phyloP scores from a whole-genome alignment of 2,329 filamentous ascomycete genomes.

The Aspergillaceae sp. region DNA sequence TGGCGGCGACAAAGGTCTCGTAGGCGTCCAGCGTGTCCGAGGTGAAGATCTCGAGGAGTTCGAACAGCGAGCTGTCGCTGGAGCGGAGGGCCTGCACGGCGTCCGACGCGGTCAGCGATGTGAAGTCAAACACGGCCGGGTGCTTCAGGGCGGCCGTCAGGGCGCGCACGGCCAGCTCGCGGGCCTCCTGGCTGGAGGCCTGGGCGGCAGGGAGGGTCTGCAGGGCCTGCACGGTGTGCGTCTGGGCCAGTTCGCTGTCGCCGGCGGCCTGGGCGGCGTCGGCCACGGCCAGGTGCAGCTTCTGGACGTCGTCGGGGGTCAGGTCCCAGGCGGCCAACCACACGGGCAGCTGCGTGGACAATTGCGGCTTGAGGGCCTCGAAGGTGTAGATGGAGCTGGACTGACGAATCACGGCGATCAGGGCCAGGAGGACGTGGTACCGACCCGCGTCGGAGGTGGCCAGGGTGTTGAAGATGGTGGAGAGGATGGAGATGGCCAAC shows the following conservation, averaged over 20 bases:
- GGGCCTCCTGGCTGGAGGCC: slow-evolving; percentile 46
- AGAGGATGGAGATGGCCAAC: slow-evolving; percentile 80
- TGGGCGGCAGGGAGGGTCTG: slow-evolving; percentile 61
- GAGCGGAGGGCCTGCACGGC: slow-evolving; percentile 80
- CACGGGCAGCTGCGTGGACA: slow-evolving; percentile 64
- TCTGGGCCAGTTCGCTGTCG: slow-evolving; percentile 67
- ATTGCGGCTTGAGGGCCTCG: slow-evolving; percentile 72
- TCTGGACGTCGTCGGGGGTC: slow-evolving; percentile 72
- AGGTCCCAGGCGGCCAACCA: slow-evolving; percentile 82
- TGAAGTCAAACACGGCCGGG: slow-evolving; percentile 62
- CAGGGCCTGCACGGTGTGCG: slow-evolving; percentile 66
- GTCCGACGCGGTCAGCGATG: slow-evolving; percentile 60
- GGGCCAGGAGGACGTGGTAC: slow-evolving; percentile 83
- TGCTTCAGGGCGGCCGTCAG: slow-evolving; percentile 59
- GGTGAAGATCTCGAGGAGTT: slow-evolving; percentile 91
- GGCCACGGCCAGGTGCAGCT: slow-evolving; percentile 72
- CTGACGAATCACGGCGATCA: slow-evolving; percentile 71
- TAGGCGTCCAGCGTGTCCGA: slow-evolving; percentile 92
- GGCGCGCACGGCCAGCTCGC: slow-evolving; percentile 53
- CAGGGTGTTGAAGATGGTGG: slow-evolving; percentile 94
- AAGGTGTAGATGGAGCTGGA: slow-evolving; percentile 65
- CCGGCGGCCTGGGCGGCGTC: slow-evolving; percentile 71
- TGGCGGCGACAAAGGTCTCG: slow-evolving; percentile 75
- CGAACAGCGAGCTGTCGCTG: slow-evolving; percentile 74
- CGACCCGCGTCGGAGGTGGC: slow-evolving; percentile 66